Evolutionary conservation across 1,284 basidiomycete species (phyloP), one percentile per base, ranked within the genome.

Genomic region (Sanguinoderma infundibulare): DNA sequence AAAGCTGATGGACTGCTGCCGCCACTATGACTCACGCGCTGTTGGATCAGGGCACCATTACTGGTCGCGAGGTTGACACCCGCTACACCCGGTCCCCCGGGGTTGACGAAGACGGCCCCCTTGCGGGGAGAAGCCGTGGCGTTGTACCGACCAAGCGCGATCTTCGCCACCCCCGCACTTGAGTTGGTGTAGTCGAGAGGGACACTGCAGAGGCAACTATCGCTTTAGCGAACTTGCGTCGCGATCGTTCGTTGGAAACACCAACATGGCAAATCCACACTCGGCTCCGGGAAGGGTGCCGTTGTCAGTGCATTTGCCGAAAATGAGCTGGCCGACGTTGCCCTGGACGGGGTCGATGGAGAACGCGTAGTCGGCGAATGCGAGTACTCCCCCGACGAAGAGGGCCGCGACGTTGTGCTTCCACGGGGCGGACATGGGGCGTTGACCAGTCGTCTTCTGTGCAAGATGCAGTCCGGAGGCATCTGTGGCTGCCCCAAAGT

Each of bases 71-170:
- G 58, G 14, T 24, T 15, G 22, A 67, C 68, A 22, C 65, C 69
- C 3, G 66, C 53, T 2, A 58, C 64, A 8, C 68, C 71, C 3
- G 70, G 70, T 10, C 69, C 70, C 15, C 72, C 72, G 9, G 70
- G 72, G 40, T 72, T 72, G 40, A 70, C 40, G 44, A 73, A 63
- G 3, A 73, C 59, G 34, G 55, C 69, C 5, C 72, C 70, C 55
- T 69, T 68, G 36, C 64, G 61, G 7, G 63, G 60, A 1, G 47
- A 14, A 15, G 46, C 54, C 1, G 65, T 69, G 1, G 72, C 70
- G 14, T 65, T 67, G 53, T 64, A 69, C 28, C 67, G 61, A 4
- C 63, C 64, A 1, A 72, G 57, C 7, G 69, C 70, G 38, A 72
- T 68, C 49, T 65, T 64, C 0, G 70, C 72, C 0, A 59, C 65